Percentiles rank a stretch among this genome's conserved stretches.
Conservation (phyloP, 2,329 filamentous ascomycete genomes). For the Chaetomium sp. region DNA sequence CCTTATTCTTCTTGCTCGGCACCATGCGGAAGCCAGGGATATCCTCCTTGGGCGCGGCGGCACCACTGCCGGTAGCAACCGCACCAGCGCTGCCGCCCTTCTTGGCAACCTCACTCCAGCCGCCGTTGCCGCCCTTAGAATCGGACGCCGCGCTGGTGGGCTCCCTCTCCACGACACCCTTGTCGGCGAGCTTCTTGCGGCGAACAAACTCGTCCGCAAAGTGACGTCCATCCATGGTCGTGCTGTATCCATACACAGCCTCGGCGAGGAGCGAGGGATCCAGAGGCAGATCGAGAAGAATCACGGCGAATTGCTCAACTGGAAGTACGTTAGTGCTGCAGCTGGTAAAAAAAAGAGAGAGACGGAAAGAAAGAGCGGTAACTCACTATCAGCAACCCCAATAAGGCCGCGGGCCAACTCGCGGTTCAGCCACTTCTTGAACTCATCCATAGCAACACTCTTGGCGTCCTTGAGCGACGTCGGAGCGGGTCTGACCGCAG, state of each 20-base stretch:
- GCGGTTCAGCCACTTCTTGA: slow-evolving; percentile 83
- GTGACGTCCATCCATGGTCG: slow-evolving; percentile 84
- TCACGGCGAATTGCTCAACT: slow-evolving; percentile 77
- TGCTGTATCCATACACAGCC: slow-evolving; percentile 77
- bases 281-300: slow-evolving; percentile 66
- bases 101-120: slow-evolving; percentile 97
- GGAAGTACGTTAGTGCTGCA: slow-evolving; percentile 9
- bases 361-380: not conserved
- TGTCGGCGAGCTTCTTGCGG: slow-evolving; percentile 87
- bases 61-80: not conserved
- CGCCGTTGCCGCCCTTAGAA: slow-evolving; percentile 49
- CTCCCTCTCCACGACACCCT: slow-evolving; percentile 71
- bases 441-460: slow-evolving; percentile 70
- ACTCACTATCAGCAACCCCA: slow-evolving; percentile 15
- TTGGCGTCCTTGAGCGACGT: slow-evolving; percentile 37
- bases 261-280: slow-evolving; percentile 82
- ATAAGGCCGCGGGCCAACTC: slow-evolving; percentile 67
- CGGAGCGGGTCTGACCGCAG: slow-evolving; percentile 41
- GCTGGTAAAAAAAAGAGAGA: not conserved
- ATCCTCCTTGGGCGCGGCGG: slow-evolving; percentile 35
- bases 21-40: slow-evolving; percentile 79
- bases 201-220: slow-evolving; percentile 94
- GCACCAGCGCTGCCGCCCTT: slow-evolving; percentile 56
- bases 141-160: slow-evolving; percentile 40
- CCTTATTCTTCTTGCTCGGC: slow-evolving; percentile 81